Percentiles rank a stretch among this genome's conserved stretches.
phyloP scores from a whole-genome alignment of 768 basidiomycete genomes.

The Hypsizygus marmoreus region DNA sequence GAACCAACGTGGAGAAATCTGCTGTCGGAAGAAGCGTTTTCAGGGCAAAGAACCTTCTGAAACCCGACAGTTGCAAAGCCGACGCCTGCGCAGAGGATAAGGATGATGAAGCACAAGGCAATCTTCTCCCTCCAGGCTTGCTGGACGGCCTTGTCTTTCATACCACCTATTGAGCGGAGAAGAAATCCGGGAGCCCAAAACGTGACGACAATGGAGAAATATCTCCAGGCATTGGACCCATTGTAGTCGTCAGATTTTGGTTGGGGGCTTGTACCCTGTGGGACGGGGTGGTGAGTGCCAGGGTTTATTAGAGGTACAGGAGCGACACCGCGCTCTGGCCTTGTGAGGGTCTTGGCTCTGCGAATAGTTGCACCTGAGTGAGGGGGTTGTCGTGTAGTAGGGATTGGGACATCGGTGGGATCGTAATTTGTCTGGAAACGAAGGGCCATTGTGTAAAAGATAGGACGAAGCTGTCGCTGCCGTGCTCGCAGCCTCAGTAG shows the following conservation, averaged over 20 bases:
- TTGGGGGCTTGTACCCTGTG: constrained; percentile 33
- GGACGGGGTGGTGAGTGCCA: constrained; percentile 38
- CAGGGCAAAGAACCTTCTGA: constrained; percentile 89
- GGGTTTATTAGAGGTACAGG: constrained; percentile 95
- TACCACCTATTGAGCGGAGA: constrained; percentile 71
- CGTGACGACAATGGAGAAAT: constrained; percentile 78
- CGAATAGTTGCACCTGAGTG: constrained; percentile 64
- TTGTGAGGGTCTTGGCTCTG: constrained; percentile 93
- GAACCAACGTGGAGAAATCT: constrained; percentile 59
- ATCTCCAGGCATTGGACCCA: constrained; percentile 69
- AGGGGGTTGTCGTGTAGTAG: constrained; percentile 58
- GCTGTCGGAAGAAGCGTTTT: constrained; percentile 42
- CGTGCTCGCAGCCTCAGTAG: constrained; percentile 19
- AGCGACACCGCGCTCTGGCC: constrained; percentile 93
- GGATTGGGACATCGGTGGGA: constrained; percentile 67
- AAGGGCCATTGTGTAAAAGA: constrained; percentile 48
- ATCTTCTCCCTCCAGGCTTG: constrained; percentile 99
- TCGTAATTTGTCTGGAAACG: constrained; percentile 56
- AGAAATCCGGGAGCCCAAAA: constrained; percentile 89
- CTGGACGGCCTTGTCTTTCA: constrained; percentile 73
- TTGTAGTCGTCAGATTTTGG: constrained; percentile 38
- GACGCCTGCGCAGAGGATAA: constrained; percentile 72
- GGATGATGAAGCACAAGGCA: constrained; percentile 85
- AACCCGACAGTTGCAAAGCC: constrained; percentile 96
- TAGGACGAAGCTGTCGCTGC: constrained; percentile 15